These are phyloP conservation scores for Termitomyces sp. DNA, from an alignment of 768 basidiomycete genomes.

Conservation along the genomic window DNA sequence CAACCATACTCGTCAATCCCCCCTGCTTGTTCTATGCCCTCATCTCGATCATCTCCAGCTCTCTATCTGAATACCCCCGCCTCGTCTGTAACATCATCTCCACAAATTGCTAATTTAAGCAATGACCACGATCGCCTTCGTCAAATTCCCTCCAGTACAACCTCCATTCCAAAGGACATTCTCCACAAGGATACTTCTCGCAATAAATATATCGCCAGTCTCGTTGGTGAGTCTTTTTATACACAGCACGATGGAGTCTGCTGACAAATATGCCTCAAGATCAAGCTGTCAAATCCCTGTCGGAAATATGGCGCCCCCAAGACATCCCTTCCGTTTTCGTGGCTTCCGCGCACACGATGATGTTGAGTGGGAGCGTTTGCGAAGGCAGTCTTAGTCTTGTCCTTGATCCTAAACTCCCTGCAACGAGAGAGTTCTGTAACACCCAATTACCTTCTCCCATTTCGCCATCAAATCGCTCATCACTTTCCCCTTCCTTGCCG, in stretches of 20 bases:
- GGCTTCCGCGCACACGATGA: slow-evolving; percentile 26
- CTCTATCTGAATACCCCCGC: slow-evolving; percentile 56
- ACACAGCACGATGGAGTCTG: slow-evolving; percentile 2
- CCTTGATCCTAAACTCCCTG: slow-evolving; percentile 11
- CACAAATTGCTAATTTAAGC: slow-evolving; percentile 29
- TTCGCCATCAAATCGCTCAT: slow-evolving; percentile 39
- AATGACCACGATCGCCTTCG: slow-evolving; percentile 28
- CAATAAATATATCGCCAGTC: slow-evolving; percentile 61
- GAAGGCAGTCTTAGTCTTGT: slow-evolving; percentile 8
- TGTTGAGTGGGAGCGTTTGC: slow-evolving; percentile 17
- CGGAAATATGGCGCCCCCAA: slow-evolving; percentile 77
- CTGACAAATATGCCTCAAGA: slow-evolving; percentile 39
- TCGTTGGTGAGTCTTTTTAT: slow-evolving; percentile 57
- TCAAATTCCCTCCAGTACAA: slow-evolving; percentile 16
- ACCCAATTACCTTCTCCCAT: slow-evolving; percentile 48
- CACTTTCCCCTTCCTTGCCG: slow-evolving; percentile 23
- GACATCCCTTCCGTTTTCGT: slow-evolving; percentile 59
- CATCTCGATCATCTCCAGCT: slow-evolving; percentile 34
- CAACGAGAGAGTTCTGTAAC: slow-evolving; percentile 20
- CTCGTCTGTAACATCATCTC: slow-evolving; percentile 46
- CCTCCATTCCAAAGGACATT: slow-evolving; percentile 27
- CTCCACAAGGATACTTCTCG: slow-evolving; percentile 35
- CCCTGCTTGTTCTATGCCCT: slow-evolving; percentile 31
- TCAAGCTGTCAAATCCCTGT: slow-evolving; percentile 72
- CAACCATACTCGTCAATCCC: slow-evolving; percentile 64